Conservation (phyloP, 2,329 filamentous ascomycete species). For the Diaporthe aspalathi region DNA sequence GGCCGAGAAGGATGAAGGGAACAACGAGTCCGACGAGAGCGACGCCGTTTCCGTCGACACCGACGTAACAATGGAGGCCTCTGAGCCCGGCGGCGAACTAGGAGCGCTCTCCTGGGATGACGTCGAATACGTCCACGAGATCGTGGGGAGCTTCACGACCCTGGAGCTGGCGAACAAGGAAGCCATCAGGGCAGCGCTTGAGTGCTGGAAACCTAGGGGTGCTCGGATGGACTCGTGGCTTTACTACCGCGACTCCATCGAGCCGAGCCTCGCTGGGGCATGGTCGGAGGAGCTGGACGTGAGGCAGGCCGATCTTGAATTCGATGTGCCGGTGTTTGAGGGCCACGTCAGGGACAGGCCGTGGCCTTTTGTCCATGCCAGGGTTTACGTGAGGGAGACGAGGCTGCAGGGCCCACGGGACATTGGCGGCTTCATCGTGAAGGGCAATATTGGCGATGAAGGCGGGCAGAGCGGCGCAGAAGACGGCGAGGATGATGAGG, state of each 20-base stretch:
- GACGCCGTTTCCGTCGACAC: slow-evolving; percentile 1
- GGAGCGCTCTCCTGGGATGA: slow-evolving; percentile 9
- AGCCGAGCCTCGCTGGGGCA: background rate
- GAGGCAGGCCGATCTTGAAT: slow-evolving; percentile 9
- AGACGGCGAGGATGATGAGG: slow-evolving; percentile 29
- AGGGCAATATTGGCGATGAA: background rate
- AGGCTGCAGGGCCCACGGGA: slow-evolving; percentile 31
- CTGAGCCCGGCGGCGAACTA: slow-evolving; percentile 5
- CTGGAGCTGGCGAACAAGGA: slow-evolving; percentile 29
- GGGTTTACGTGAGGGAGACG: slow-evolving; percentile 2
- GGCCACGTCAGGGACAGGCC: slow-evolving; percentile 9
- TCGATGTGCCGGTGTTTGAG: background rate
- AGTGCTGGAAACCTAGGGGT: slow-evolving; percentile 21
- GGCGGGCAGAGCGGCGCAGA: background rate
- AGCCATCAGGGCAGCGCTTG: slow-evolving; percentile 16
- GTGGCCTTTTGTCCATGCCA: slow-evolving; percentile 29
- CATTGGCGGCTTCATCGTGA: slow-evolving; percentile 4
- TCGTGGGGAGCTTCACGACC: slow-evolving; percentile 22
- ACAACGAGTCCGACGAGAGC: background rate
- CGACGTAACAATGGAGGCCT: background rate
- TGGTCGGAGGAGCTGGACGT: slow-evolving; percentile 7
- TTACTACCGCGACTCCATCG: background rate
- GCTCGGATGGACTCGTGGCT: background rate
- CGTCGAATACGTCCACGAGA: background rate
- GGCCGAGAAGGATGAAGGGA: background rate